Evolutionary conservation across 148 eudicot species (phyloP), one percentile per base, ranked within the genome.

Genomic region (Arctostaphylos glauca): DNA sequence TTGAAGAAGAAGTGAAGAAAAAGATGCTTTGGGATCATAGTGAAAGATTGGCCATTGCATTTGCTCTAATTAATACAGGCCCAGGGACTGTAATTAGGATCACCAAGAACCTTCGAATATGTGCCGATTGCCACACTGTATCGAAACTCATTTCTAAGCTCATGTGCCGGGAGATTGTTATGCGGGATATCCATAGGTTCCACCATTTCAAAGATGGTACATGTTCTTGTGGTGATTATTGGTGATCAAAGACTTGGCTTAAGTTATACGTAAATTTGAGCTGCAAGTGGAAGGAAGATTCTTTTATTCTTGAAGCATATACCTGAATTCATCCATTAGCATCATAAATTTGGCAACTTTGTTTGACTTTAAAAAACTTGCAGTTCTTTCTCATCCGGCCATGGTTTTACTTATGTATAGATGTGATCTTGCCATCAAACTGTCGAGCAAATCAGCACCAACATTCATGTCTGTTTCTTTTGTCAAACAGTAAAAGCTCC

Each of bases 391-490:
- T 56, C 52, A 23, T 3, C 52, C 43, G 31, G 50, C 15, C 41
- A 12, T 44, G 18, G 54, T 89, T 86, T 85, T 77, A 82, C 70
- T 59, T 56, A 62, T 83, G 75, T 54, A 84, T 21, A 12, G 84
- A 81, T 38, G 77, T 67, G 21, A 84, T 75, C 55, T 48, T 81
- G 82, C 68, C 64, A 86, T 78, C 55, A 90, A 49, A 81, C 77
- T 80, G 68, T 81, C 87, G 38, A 82, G 44, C 0, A 81, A 85
- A 77, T 89, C 87, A 78, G 81, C 88, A 3, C 87, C 88, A 54
- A 94, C 91, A 66, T 88, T 89, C 92, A 87, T 90, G 70, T 91
- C 93, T 60, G 94, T 92, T 59, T 80, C 90, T 60, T 60, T 89
- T 55, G 76, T 92, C 87, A 86, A 89, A 93, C 48, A 89, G 85